phyloP scores from a whole-genome alignment of 306 rosid species.

The Crotalaria pallida region DNA sequence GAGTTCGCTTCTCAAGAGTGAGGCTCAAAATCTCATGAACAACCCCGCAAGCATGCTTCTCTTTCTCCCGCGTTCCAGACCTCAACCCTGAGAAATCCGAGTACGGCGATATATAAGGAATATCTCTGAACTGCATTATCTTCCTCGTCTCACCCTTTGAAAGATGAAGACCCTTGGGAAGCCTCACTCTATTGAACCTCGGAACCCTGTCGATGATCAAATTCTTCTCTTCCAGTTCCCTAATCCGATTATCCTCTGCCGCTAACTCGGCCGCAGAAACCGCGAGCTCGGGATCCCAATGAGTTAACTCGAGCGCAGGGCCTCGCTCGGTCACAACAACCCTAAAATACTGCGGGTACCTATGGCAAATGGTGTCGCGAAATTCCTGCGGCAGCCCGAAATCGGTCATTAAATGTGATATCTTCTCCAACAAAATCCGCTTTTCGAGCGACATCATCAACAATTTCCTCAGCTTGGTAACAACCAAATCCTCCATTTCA shows the following conservation, averaged over 20 bases:
- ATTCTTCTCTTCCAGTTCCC: conserved; percentile 63
- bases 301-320: conserved; percentile 76
- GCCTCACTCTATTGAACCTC: conserved; percentile 62
- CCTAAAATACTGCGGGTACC: conserved; percentile 72
- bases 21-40: conserved; percentile 88
- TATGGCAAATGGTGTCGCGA: conserved; percentile 77
- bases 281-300: conserved; percentile 92
- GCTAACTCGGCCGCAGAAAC: conserved; percentile 80
- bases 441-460: conserved; percentile 82
- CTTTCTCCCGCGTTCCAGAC: conserved; percentile 62
- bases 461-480: conserved; percentile 69
- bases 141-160: conserved; percentile 76
- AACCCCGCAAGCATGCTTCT: conserved; percentile 85
- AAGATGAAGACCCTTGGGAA: conserved; percentile 79
- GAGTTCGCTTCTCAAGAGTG: conserved; percentile 73
- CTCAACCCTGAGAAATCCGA: conserved; percentile 65
- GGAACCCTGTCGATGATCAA: conserved; percentile 74
- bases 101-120: conserved; percentile 77
- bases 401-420: conserved; percentile 65
- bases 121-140: conserved; percentile 67
- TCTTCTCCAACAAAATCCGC: conserved; percentile 70
- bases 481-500: conserved; percentile 80
- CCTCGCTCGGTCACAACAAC: conserved; percentile 75
- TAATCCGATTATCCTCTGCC: conserved; percentile 58
- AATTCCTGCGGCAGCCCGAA: conserved; percentile 73